Conservation (phyloP, 176 grass and related monocot genomes). For the Aegilops speltoides region DNA sequence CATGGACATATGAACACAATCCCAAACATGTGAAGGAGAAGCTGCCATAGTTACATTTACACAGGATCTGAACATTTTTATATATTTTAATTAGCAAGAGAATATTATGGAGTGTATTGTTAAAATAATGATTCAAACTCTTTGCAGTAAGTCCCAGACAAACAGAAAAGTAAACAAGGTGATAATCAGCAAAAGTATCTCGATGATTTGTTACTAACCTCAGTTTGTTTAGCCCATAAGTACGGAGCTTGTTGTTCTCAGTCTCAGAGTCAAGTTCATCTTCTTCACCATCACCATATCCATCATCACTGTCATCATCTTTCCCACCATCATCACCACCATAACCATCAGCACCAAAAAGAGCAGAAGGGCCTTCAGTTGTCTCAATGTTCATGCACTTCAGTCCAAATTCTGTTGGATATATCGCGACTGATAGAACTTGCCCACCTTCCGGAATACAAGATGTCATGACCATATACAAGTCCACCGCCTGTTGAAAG, state of each 20-base stretch:
- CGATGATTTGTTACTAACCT: constrained; percentile 39
- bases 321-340: neutral
- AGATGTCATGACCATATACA: constrained; percentile 12
- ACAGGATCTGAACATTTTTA: neutral
- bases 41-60: neutral
- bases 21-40: neutral
- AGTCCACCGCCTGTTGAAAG: constrained; percentile 6
- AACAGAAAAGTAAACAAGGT: neutral
- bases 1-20: neutral
- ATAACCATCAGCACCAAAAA: constrained; percentile 46
- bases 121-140: neutral
- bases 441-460: constrained; percentile 56
- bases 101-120: neutral
- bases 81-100: neutral
- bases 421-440: constrained; percentile 67
- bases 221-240: constrained; percentile 88
- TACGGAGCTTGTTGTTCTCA: constrained; percentile 72
- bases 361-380: constrained; percentile 68
- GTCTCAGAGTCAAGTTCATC: constrained; percentile 43
- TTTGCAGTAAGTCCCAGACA: neutral
- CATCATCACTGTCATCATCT: neutral
- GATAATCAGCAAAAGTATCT: neutral
- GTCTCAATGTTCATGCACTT: constrained; percentile 85
- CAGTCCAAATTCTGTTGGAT: constrained; percentile 90
- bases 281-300: neutral